Percentiles rank a stretch among this genome's conserved stretches.
Evolutionary conservation across 768 basidiomycete genomes (phyloP).

Genomic region (Rubroboletus satanas): DNA sequence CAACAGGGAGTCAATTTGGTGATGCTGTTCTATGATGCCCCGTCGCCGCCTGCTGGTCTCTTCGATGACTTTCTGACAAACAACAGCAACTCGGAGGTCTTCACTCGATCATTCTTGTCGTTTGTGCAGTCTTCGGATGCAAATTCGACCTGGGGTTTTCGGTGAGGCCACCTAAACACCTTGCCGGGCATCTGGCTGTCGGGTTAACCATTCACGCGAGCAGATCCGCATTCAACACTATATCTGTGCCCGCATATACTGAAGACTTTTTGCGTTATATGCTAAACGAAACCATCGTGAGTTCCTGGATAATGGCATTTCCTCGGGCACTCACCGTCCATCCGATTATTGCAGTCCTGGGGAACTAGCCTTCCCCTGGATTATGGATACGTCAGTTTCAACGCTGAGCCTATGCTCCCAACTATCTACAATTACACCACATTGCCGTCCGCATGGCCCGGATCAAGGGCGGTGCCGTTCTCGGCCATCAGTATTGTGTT

Average conservation of each 20-base stretch:
- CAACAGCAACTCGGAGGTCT: conserved; percentile 6
- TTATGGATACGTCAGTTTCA: conserved; percentile 42
- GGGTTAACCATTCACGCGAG: background rate
- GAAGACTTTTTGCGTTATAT: conserved; percentile 18
- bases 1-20: conserved; percentile 19
- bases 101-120: conserved; percentile 24
- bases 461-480: conserved; percentile 34
- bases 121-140: conserved; percentile 21
- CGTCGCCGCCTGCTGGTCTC: conserved; percentile 21
- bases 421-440: conserved; percentile 37
- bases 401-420: conserved; percentile 50
- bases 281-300: conserved; percentile 16
- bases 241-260: conserved; percentile 24
- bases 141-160: conserved; percentile 17
- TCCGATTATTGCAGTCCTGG: conserved; percentile 37
- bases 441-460: conserved; percentile 46
- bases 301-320: background rate
- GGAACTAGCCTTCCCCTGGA: conserved; percentile 34
- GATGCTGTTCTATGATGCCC: conserved; percentile 58
- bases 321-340: background rate
- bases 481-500: conserved; percentile 47
- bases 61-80: conserved; percentile 31
- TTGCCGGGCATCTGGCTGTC: background rate
- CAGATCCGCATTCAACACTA: conserved; percentile 23
- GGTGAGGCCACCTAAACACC: conserved; percentile 18